Evolutionary conservation across 2,329 filamentous ascomycete species (phyloP), one percentile per base, ranked within the genome.

Genomic region (Botrytis hyacinthi): DNA sequence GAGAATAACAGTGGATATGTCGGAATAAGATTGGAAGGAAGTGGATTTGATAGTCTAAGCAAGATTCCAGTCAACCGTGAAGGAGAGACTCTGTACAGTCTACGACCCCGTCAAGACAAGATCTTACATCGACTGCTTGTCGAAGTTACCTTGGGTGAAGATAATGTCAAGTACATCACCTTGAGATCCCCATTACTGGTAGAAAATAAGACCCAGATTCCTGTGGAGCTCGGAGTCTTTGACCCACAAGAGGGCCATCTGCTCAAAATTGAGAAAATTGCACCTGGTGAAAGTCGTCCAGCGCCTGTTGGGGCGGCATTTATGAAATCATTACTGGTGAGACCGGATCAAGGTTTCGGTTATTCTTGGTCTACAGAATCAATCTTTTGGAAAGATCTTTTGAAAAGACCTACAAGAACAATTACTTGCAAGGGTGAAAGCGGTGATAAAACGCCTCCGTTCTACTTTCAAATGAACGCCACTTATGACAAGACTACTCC

Each of bases 101-200:
- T 99, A 63, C 92, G 93, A 74, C 96, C 97, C 3, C 93, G 94
- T 81, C 92, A 94, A 75, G 92, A 97, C 79, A 88, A 92, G 74
- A 87, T 97, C 4, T 87, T 95, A 76, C 97, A 99, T 81, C 92
- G 95, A 35, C 88, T 99, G 29, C 89, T 98, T 37, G 95, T 98
- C 0, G 96, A 99, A 73, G 92, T 99, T 71, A 93, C 89, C 71
- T 87, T 99, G 37, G 96, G 94, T n/a, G 85, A 89, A 0, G 95
- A 99, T 84, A 98, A 98, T 79, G 93, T 99, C 84, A 99, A 99
- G 84, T 97, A 97, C 81, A 97, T 99, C 80, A 99, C 95, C 1
- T 91, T 99, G 79, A 90, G 96, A 40, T 98, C 95, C 29, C 96
- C 96, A 0, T 85, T 99, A 1, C 84, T 98, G 0, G 90, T 99